Evolutionary conservation across 345 rosid species (phyloP), one percentile per base, ranked within the genome.

Genomic region (Pugionium dolabratum): DNA sequence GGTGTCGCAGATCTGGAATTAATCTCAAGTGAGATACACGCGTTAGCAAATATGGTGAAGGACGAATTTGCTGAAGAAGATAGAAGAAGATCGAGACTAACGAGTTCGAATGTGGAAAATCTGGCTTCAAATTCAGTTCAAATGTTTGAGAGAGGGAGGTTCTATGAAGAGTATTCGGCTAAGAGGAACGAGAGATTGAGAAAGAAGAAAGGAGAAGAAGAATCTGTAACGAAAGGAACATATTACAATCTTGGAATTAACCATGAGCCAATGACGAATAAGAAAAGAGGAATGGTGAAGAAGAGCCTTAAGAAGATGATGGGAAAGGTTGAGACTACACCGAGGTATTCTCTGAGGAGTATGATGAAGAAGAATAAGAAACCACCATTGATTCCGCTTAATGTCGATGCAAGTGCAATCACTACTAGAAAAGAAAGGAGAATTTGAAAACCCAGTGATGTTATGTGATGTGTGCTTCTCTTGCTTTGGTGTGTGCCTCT

Each of bases 171-270:
- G 76, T 94, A 94, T 66, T 76, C 96, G 0, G 97, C 90, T 0
- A 78, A 83, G 71, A 86, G 99, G 72, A 90, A 86, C 65, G 99
- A 94, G 82, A 64, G 86, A 75, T 78, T 94, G 77, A 85, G 50
- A 73, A 79, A 84, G 75, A 94, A 84, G 82, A 83, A 62, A 64
- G 69, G 79, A 27, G 82, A 74, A 5, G 91, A 35, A 18, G 67
- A 9, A 59, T 32, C 37, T 1, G 33, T 18, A 18, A 18, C 18
- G 74, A 66, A 33, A 74, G 58, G 53, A 76, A 70, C 77, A 4
- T 76, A 77, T 11, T 76, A 79, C 46, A 67, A 73, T 55, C 83
- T 90, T 0, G 98, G 97, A 1, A 94, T 93, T 1, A 80, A 74
- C 0, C 72, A 80, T 26, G 95, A 84, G 43, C 65, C 85, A 0